Percentiles rank a stretch among this genome's conserved stretches.
Evolutionary conservation across 352 stramenopile genomes (phyloP).

Genomic region (Globisporangium apiculatum): DNA sequence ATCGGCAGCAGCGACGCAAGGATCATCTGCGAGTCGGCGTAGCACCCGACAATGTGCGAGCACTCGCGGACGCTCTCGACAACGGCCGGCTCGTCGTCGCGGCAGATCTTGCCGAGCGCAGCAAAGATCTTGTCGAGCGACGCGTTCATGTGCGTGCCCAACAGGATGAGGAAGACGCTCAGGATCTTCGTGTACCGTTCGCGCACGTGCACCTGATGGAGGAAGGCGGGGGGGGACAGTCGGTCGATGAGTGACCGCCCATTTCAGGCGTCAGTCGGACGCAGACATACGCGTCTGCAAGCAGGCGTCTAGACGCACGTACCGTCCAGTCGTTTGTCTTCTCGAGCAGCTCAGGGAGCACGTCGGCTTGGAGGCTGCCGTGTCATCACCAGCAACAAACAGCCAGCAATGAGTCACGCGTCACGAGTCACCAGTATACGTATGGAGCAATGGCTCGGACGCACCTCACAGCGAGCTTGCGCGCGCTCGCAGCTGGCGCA

Average conservation of each 20-base stretch:
- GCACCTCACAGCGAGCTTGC: constrained; percentile 35
- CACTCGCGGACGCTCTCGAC: constrained; percentile 57
- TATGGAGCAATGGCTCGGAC: background rate
- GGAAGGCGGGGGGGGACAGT: too few species aligned
- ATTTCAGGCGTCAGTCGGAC: background rate
- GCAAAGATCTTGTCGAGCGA: constrained; percentile 70
- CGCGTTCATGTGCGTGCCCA: constrained; percentile 60
- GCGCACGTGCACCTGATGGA: constrained; percentile 44
- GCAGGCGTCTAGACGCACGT: background rate
- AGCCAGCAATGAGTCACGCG: background rate
- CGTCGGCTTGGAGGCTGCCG: constrained; percentile 29
- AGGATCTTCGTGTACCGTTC: constrained; percentile 69
- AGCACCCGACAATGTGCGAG: constrained; percentile 54
- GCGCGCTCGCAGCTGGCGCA: constrained; percentile 30
- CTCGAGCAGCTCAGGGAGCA: constrained; percentile 54
- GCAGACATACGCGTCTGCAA: background rate
- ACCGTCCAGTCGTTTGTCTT: constrained; percentile 76
- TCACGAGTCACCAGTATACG: background rate
- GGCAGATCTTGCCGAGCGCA: constrained; percentile 64
- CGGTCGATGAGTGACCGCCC: background rate
- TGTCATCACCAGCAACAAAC: background rate
- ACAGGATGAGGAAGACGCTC: constrained; percentile 55
- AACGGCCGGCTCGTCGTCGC: constrained; percentile 62
- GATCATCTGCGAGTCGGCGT: constrained; percentile 68
- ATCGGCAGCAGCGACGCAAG: constrained; percentile 69